Percentiles rank a stretch among this genome's conserved stretches.
These are phyloP conservation scores for Knoxdaviesia proteae DNA, from an alignment of 2,329 filamentous ascomycete species.

Conservation along the genomic window DNA sequence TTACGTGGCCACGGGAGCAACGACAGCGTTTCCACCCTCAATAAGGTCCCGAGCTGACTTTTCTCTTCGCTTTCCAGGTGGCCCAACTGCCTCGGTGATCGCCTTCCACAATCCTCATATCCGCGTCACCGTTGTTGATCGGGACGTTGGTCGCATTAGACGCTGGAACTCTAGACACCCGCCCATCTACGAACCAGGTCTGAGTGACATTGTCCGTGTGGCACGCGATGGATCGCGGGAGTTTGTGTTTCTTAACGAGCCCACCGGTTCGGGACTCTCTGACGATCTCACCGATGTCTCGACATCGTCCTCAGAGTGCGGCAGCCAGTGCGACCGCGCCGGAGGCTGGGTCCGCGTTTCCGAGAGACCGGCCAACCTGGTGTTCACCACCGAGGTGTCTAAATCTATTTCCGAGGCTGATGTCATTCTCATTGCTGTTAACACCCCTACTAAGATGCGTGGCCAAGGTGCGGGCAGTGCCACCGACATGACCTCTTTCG, in stretches of 20 bases:
- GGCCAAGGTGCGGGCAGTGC: conserved; percentile 51
- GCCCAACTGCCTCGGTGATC: conserved; percentile 55
- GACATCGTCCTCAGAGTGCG: conserved; percentile 11
- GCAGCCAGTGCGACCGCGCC: conserved; percentile 8
- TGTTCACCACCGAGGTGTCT: conserved; percentile 50
- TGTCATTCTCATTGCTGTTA: conserved; percentile 55
- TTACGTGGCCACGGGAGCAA: neutral
- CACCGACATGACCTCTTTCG: conserved; percentile 52
- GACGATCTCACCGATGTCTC: conserved; percentile 12
- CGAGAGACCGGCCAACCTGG: conserved; percentile 40
- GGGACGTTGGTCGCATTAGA: conserved; percentile 41
- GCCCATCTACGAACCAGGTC: conserved; percentile 56
- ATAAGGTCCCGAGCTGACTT: no score
- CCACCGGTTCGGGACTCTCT: conserved; percentile 10
- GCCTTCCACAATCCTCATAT: conserved; percentile 53
- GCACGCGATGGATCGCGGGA: conserved; percentile 35
- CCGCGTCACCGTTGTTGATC: conserved; percentile 54
- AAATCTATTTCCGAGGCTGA: conserved; percentile 45
- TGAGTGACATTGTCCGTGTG: conserved; percentile 45
- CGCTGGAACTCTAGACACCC: conserved; percentile 55
- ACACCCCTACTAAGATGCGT: conserved; percentile 56
- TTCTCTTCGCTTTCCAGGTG: conserved; percentile 23
- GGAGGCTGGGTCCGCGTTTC: conserved; percentile 13
- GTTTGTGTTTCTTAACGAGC: conserved; percentile 18
- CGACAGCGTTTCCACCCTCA: no score